Conservation (phyloP, 805 yeast genomes). For the Grigorovia transvaalensis region DNA sequence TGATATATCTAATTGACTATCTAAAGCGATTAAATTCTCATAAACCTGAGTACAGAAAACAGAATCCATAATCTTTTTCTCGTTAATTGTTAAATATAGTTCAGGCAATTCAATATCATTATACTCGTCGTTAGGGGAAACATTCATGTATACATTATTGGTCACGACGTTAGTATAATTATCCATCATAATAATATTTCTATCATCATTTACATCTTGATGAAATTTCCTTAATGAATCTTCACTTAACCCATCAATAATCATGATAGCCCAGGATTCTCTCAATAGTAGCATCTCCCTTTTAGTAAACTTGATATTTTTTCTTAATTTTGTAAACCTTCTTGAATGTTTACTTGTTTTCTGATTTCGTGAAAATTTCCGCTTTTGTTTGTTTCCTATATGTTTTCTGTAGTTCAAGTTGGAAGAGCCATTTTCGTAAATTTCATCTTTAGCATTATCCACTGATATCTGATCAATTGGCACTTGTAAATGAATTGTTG, state of each 20-base stretch:
- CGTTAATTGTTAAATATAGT: neutral
- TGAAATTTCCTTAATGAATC: conserved; percentile 3
- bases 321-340: neutral
- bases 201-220: neutral
- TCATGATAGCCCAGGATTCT: conserved; percentile 31
- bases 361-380: too few species aligned
- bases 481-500: neutral
- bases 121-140: neutral
- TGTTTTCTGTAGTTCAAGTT: neutral
- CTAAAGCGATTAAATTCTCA: conserved; percentile 52
- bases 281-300: conserved; percentile 30
- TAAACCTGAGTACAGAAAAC: conserved; percentile 71
- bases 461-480: neutral
- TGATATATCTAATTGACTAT: conserved; percentile 47
- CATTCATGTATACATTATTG: neutral
- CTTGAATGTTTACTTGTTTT: neutral
- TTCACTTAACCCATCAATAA: conserved; percentile 23
- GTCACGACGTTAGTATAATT: neutral
- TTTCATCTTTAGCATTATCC: neutral
- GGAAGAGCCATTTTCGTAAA: neutral
- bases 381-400: neutral
- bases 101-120: neutral
- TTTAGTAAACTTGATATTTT: conserved; percentile 12
- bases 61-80: conserved; percentile 29
- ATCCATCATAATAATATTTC: neutral